Conservation (phyloP, 2,329 filamentous ascomycete species). For the Cephalotrichum gorgonifer region DNA sequence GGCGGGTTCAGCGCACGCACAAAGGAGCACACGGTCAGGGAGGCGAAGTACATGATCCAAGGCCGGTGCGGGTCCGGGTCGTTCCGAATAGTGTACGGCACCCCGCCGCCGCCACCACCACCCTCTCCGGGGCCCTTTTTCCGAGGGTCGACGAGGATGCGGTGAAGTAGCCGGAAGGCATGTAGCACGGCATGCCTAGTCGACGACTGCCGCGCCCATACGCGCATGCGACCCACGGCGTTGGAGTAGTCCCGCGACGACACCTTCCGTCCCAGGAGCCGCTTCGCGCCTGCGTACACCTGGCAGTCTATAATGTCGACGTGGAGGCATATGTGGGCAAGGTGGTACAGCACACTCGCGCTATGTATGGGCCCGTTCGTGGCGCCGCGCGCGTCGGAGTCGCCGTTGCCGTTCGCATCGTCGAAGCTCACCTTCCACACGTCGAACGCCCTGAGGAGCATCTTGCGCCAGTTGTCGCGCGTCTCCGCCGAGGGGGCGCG, state of each 20-base stretch:
- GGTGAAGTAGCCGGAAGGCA: slow-evolving; percentile 67
- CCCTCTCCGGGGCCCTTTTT: slow-evolving; percentile 13
- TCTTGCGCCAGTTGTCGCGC: slow-evolving; percentile 68
- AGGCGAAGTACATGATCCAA: slow-evolving; percentile 85
- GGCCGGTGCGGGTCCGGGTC: slow-evolving; percentile 77
- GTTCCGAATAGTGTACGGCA: slow-evolving; percentile 60
- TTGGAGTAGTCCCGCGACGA: slow-evolving; percentile 64
- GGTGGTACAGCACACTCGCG: slow-evolving; percentile 69
- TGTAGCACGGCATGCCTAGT: slow-evolving; percentile 79
- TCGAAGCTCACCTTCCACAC: slow-evolving; percentile 84
- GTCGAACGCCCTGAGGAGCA: slow-evolving; percentile 71
- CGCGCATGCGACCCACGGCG: slow-evolving; percentile 64
- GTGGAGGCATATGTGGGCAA: slow-evolving; percentile 83
- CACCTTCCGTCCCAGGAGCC: slow-evolving; percentile 68
- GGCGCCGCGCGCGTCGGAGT: slow-evolving; percentile 32
- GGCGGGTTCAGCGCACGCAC: slow-evolving; percentile 54
- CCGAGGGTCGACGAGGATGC: slow-evolving; percentile 55
- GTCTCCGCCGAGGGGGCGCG: slow-evolving; percentile 46
- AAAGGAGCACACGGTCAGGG: slow-evolving; percentile 79
- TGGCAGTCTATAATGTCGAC: slow-evolving; percentile 85
- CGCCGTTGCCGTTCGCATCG: slow-evolving; percentile 39
- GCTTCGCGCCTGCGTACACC: slow-evolving; percentile 71
- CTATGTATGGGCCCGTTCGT: slow-evolving; percentile 61
- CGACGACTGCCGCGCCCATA: slow-evolving; percentile 65
- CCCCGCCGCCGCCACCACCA: slow-evolving; percentile 21